Evolutionary conservation across 2,329 filamentous ascomycete species (phyloP).

Genomic region (Dactylellina haptotyla): DNA sequence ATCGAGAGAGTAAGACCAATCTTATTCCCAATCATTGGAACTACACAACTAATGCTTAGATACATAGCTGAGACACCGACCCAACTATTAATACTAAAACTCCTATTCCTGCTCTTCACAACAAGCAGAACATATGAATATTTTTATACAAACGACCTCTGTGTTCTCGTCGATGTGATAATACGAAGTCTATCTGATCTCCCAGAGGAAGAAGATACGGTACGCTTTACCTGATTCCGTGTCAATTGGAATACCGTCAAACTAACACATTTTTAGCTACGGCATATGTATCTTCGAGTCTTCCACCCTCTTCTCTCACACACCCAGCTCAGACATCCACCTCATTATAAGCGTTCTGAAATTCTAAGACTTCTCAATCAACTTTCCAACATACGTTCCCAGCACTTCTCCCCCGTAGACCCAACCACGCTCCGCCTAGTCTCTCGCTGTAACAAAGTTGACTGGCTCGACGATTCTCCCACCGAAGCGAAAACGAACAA

Average conservation of each 20-base stretch:
- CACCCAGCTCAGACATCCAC: conserved; percentile 85
- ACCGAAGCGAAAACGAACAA: conserved; percentile 59
- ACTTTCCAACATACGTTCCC: conserved; percentile 73
- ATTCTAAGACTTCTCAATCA: conserved; percentile 79
- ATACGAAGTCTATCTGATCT: conserved; percentile 96
- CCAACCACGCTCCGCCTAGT: conserved; percentile 82
- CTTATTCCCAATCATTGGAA: not conserved
- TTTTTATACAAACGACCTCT: conserved; percentile 97
- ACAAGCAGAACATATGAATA: conserved; percentile 93
- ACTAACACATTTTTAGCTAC: conserved; percentile 68
- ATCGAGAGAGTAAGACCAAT: conserved; percentile 75
- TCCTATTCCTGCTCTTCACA: conserved; percentile 93
- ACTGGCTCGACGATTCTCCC: conserved; percentile 69
- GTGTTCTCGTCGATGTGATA: conserved; percentile 92
- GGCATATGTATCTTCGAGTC: conserved; percentile 94
- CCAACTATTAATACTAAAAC: conserved; percentile 94
- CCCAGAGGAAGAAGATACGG: conserved; percentile 74
- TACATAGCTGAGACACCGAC: conserved; percentile 86
- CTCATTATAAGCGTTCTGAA: conserved; percentile 91
- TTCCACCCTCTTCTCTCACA: conserved; percentile 89
- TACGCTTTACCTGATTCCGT: conserved; percentile 59
- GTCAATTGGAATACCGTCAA: not conserved
- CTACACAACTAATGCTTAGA: too few species aligned
- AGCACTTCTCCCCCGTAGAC: conserved; percentile 82
- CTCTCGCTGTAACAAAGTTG: conserved; percentile 76